These are phyloP conservation scores for Fusarium annulatum DNA, from an alignment of 2,329 filamentous ascomycete species.

Conservation along the genomic window DNA sequence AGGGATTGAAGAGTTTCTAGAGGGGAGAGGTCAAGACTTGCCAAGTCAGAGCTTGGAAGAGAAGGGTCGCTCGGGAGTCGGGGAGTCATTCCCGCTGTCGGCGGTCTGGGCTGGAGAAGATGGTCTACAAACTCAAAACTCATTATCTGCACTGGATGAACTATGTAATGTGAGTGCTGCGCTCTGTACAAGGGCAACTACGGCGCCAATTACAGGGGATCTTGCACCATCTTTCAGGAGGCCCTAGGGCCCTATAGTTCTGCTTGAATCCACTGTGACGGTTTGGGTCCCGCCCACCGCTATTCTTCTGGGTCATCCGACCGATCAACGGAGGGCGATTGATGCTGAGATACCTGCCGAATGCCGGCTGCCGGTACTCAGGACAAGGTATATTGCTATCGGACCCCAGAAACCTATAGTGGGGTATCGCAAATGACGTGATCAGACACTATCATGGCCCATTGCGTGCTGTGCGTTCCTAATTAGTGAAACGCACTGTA, in stretches of 20 bases:
- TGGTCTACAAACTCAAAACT: slow-evolving; percentile 1
- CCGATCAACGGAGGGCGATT: slow-evolving; percentile 41
- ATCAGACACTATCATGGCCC: slow-evolving; percentile 41
- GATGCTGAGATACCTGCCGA: slow-evolving; percentile 30
- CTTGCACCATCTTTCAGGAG: slow-evolving; percentile 2
- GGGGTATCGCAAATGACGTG: slow-evolving; percentile 45
- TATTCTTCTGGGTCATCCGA: slow-evolving; percentile 37
- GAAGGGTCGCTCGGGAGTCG: slow-evolving; percentile 41
- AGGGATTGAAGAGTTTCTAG: slow-evolving; percentile 13
- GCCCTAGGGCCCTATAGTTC: slow-evolving; percentile 21
- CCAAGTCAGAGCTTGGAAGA: slow-evolving; percentile 25
- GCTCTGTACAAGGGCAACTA: slow-evolving; percentile 12
- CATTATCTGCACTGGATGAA: slow-evolving; percentile 12
- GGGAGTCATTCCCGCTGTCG: slow-evolving; percentile 45
- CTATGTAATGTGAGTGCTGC: slow-evolving; percentile 26
- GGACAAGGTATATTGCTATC: slow-evolving; percentile 34
- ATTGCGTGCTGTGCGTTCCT: slow-evolving; percentile 25
- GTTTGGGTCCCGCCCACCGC: slow-evolving; percentile 38
- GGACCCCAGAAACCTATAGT: slow-evolving; percentile 25
- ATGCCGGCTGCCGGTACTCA: neutral
- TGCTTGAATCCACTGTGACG: slow-evolving; percentile 12
- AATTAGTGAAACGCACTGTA: slow-evolving; percentile 32
- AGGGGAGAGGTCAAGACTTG: slow-evolving; percentile 16
- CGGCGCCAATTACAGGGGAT: neutral
- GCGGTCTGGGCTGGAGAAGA: slow-evolving; percentile 38